A percentile compares a stretch with the other conserved stretches of the same genome.
phyloP scores from a whole-genome alignment of 495 filamentous ascomycete species.

The Penicillium canariense region DNA sequence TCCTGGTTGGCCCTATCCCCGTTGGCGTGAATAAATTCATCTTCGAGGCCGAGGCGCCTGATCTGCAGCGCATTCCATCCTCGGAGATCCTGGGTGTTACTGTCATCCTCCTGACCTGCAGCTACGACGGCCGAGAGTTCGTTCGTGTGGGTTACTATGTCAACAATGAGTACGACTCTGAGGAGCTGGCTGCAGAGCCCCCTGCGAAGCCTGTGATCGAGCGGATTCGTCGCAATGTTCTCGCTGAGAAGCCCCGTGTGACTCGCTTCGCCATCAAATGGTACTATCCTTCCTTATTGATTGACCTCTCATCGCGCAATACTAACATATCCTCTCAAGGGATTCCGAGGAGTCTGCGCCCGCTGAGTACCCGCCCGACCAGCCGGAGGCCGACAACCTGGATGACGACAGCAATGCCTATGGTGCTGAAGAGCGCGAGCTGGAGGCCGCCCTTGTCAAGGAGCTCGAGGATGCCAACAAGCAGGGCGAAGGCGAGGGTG shows the following conservation, averaged over 20 bases:
- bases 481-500: conserved; percentile 45
- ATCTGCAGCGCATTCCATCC: conserved; percentile 82
- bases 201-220: conserved; percentile 90
- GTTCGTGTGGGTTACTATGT: conserved; percentile 99
- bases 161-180: conserved; percentile 95
- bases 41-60: conserved; percentile 91
- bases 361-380: conserved; percentile 92
- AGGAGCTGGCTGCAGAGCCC: conserved; percentile 82
- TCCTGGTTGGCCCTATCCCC: conserved; percentile 93
- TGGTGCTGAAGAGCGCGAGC: conserved; percentile 69
- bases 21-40: conserved; percentile 98
- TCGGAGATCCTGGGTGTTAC: conserved; percentile 96
- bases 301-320: conserved; percentile 2
- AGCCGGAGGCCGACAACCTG: conserved; percentile 86
- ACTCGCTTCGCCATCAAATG: conserved; percentile 99
- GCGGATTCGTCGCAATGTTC: conserved; percentile 82
- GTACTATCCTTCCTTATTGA: conserved; percentile 46
- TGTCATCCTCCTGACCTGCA: conserved; percentile 92
- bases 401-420: conserved; percentile 84
- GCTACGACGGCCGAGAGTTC: conserved; percentile 94
- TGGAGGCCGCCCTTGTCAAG: conserved; percentile 52
- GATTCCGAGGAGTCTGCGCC: conserved; percentile 95
- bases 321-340: conserved; percentile 48
- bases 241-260: conserved; percentile 95
- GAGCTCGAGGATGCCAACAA: conserved; percentile 60